Evolutionary conservation across 345 rosid species (phyloP).

Genomic region (Raphanus sativus): DNA sequence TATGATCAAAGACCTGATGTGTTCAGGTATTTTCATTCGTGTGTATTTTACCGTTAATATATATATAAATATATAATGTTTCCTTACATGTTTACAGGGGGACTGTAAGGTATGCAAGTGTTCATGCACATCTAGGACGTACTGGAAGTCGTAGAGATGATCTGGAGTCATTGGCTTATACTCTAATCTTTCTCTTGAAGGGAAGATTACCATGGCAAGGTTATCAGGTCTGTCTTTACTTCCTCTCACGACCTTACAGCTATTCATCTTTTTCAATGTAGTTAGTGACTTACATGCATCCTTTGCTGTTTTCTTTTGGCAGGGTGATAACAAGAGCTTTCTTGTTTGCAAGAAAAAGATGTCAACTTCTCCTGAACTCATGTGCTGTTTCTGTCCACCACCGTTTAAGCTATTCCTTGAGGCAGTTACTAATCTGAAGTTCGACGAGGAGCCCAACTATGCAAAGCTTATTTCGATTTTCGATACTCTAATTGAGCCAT

Average conservation of each 20-base stretch:
- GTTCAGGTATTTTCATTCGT: conserved; percentile 56
- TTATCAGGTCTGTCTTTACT: conserved; percentile 57
- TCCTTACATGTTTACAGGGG: conserved; percentile 53
- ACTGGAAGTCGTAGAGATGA: conserved; percentile 95
- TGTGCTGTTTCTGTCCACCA: conserved; percentile 80
- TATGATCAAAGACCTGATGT: conserved; percentile 98
- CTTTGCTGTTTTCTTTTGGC: conserved; percentile 1
- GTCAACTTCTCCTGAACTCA: conserved; percentile 86
- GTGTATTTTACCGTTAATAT: background rate
- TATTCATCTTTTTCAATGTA: conserved; percentile 4
- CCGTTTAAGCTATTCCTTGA: conserved; percentile 85
- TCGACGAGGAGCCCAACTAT: conserved; percentile 90
- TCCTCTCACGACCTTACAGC: background rate
- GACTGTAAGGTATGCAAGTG: conserved; percentile 93
- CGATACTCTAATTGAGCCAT: conserved; percentile 68
- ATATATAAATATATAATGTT: background rate
- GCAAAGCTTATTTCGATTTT: conserved; percentile 78
- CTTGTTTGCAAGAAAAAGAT: conserved; percentile 95
- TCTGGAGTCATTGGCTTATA: conserved; percentile 95
- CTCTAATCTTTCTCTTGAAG: conserved; percentile 75
- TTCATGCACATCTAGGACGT: conserved; percentile 94
- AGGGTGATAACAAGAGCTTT: conserved; percentile 96
- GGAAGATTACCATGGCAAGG: conserved; percentile 99
- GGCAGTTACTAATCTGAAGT: conserved; percentile 82
- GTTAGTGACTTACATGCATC: background rate